These are phyloP conservation scores for Plectranthus barbatus DNA, from an alignment of 257 asterid genomes.

Conservation along the genomic window DNA sequence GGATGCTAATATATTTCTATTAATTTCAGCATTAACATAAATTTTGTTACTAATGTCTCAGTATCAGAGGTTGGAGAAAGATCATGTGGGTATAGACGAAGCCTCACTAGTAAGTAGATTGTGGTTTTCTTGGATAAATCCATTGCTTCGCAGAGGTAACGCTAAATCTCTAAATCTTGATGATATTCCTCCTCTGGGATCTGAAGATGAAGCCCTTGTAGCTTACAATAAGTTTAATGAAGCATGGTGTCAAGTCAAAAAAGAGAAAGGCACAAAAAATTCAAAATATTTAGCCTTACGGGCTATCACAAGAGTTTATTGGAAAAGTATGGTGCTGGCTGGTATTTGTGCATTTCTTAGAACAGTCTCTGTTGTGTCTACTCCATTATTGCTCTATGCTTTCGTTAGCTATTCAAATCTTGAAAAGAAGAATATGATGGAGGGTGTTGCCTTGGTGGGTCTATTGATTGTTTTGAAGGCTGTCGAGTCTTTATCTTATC, in stretches of 20 bases:
- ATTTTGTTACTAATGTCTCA: no score
- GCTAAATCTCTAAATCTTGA: constrained; percentile 38
- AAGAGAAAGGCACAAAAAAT: constrained; percentile 1
- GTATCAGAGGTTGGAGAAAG: constrained; percentile 15
- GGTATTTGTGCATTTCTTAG: constrained; percentile 37
- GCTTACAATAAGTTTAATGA: constrained; percentile 33
- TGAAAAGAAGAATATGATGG: constrained; percentile 12
- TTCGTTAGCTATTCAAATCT: constrained; percentile 42
- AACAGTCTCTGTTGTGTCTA: constrained; percentile 31
- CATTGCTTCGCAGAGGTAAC: constrained; percentile 43
- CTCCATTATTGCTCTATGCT: constrained; percentile 54
- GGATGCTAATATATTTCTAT: constrained; percentile 24
- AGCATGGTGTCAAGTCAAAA: constrained; percentile 35
- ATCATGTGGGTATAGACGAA: background rate
- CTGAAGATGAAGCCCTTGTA: constrained; percentile 48
- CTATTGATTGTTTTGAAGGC: constrained; percentile 39
- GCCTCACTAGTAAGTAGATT: constrained; percentile 35
- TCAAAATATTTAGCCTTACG: constrained; percentile 21
- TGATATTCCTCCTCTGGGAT: constrained; percentile 48
- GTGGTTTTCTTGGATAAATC: constrained; percentile 57
- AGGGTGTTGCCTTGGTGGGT: constrained; percentile 44
- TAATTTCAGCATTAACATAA: constrained; percentile 38
- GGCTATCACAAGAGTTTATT: constrained; percentile 36
- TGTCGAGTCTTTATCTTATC: constrained; percentile 42
- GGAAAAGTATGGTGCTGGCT: constrained; percentile 39